These are phyloP conservation scores for Ailanthus altissimus DNA, from an alignment of 345 rosid genomes.

Conservation along the genomic window DNA sequence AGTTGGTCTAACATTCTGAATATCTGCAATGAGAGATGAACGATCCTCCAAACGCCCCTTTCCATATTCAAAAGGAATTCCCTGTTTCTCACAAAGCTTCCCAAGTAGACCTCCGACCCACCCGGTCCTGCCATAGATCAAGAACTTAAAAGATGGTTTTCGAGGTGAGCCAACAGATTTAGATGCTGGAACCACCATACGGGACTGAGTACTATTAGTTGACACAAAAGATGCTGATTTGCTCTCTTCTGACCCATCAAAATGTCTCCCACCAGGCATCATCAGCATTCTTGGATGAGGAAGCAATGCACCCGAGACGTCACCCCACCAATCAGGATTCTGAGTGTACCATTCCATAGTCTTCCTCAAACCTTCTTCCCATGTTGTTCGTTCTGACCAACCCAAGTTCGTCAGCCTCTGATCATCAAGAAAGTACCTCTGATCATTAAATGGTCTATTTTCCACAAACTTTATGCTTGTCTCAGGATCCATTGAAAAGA, in stretches of 20 bases:
- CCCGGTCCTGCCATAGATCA: slow-evolving; percentile 88
- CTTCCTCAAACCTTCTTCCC: slow-evolving; percentile 86
- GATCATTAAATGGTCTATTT: slow-evolving; percentile 79
- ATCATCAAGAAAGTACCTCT: slow-evolving; percentile 94
- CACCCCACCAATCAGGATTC: slow-evolving; percentile 97
- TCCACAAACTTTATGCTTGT: slow-evolving; percentile 59
- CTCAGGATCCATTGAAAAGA: slow-evolving; percentile 55
- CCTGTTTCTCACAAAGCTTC: slow-evolving; percentile 75
- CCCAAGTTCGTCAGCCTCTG: slow-evolving; percentile 78
- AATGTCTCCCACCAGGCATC: slow-evolving; percentile 88
- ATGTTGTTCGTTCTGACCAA: slow-evolving; percentile 73
- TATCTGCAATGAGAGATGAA: slow-evolving; percentile 64
- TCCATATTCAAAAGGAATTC: slow-evolving; percentile 74
- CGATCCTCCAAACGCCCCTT: slow-evolving; percentile 82
- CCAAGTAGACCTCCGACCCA: slow-evolving; percentile 94
- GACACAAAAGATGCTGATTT: slow-evolving; percentile 37
- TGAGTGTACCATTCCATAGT: slow-evolving; percentile 80
- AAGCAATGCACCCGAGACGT: slow-evolving; percentile 82
- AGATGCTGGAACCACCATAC: slow-evolving; percentile 65
- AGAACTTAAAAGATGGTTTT: slow-evolving; percentile 59
- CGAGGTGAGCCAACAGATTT: slow-evolving; percentile 41
- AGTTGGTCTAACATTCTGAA: slow-evolving; percentile 68
- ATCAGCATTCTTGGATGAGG: slow-evolving; percentile 92
- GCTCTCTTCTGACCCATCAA: slow-evolving; percentile 62
- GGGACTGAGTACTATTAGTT: slow-evolving; percentile 44